Base-by-base conservation (phyloP, 108 stramenopile genomes). In the Nannochloropsis oceanica region DNA sequence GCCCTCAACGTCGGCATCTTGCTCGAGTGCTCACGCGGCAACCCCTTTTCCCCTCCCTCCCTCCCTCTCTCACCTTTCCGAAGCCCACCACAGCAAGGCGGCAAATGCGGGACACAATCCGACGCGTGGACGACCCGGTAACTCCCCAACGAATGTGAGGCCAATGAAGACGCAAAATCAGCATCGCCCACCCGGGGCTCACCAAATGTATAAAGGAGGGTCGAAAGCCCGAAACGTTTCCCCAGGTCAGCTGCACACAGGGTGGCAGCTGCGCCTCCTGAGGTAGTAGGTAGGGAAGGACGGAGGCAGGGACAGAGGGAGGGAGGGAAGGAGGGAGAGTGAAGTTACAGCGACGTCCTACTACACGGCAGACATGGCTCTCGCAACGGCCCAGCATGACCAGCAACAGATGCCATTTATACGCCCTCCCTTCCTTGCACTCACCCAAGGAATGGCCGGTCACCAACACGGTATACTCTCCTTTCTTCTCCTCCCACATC, bases 361-460 rank as follows among this genome's bases (percentile, higher is more conserved):
- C 5, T 1, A 34, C 34, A 34, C 1, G 5, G 34, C 34, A 34
- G 5, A 34, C 34, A 34, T 5, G 34, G 1, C 34, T 34, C 34
- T 5, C 34, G 34, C 34, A 34, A 34, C 1, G 34, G 34, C 34
- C 34, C 34, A 34, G 34, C 34, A 34, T 34, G 34, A 34, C 34
- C 34, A 34, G 34, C 34, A 34, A 34, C 34, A 34, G 34, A 34
- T 34, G 34, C 34, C 5, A 34, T 34, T 3, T 34, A 34, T 34
- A 5, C 34, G 59, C n/a, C 59, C 59, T 9, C 59, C 7, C n/a
- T n/a, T 10, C 22, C n/a, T 73, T 5, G 34, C 34, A 34, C 59
- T 73, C n/a, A 73, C 86, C 86, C 22, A 87, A 83, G 18, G 86
- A 87, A 44, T 87, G 86, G 79, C 86, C 86, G 22, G 86, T 87